Evolutionary conservation across 768 basidiomycete genomes (phyloP).

Genomic region (Rubroboletus pulcherrimus): DNA sequence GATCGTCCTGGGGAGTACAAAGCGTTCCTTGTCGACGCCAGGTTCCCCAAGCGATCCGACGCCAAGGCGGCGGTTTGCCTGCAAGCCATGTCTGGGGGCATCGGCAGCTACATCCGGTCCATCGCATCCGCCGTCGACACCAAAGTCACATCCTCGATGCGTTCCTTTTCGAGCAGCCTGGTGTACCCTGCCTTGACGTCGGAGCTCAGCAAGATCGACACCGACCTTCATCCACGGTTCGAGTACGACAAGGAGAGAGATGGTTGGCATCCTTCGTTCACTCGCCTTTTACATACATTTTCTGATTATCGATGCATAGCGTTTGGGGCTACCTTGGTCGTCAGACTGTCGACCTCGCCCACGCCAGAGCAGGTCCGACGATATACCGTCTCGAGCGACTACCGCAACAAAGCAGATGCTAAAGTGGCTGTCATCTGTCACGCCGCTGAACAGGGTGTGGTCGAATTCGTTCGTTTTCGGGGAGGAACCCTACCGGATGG

Average conservation of each 20-base stretch:
- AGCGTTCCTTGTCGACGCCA: constrained; percentile 59
- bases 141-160: constrained; percentile 43
- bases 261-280: constrained; percentile 36
- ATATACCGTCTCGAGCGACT: constrained; percentile 48
- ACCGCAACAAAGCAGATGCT: constrained; percentile 58
- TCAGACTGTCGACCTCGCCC: constrained; percentile 37
- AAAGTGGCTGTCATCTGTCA: constrained; percentile 51
- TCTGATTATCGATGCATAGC: constrained; percentile 35
- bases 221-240: constrained; percentile 37
- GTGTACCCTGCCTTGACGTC: constrained; percentile 42
- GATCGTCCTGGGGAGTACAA: constrained; percentile 48
- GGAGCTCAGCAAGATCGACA: constrained; percentile 44
- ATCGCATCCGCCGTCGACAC: constrained; percentile 42
- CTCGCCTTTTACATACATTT: not conserved
- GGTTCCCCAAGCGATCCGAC: constrained; percentile 56
- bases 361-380: constrained; percentile 35
- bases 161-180: constrained; percentile 41
- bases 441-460: constrained; percentile 52
- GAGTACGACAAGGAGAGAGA: constrained; percentile 45
- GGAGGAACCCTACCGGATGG: constrained; percentile 41
- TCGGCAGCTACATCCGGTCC: constrained; percentile 52
- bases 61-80: constrained; percentile 69
- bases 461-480: constrained; percentile 59
- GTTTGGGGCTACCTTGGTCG: constrained; percentile 48
- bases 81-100: constrained; percentile 59